Evolutionary conservation across 2,329 filamentous ascomycete species (phyloP), one percentile per base, ranked within the genome.

Genomic region (Sarocladiaceae sp.): DNA sequence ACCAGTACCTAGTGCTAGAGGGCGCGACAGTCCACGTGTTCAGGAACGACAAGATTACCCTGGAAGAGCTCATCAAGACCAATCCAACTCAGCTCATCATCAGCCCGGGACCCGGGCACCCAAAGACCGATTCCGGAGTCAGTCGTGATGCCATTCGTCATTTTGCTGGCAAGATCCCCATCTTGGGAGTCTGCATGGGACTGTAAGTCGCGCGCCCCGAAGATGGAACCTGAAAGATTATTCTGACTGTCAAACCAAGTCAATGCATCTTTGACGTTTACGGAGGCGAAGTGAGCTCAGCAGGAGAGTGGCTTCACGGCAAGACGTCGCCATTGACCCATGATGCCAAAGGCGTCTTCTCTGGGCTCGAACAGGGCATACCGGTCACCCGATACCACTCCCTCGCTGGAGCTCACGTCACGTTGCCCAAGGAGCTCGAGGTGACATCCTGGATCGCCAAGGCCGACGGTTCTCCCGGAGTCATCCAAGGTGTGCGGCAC

Each of bases 181-280:
- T 98, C 12, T 79, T 98, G 43, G 93, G 93, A n/a, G 93, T 98
- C 23, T 98, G 93, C 61, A 97, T 98, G 91, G 93, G 93, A 54
- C 84, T 96, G 82, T 86, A 65, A 73, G 82, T 13, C 9, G 18
- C 15, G 31, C 33, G 27, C 18, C 23, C 7, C 12, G 31, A 12
- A 4, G n/a, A n/a, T n/a, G n/a, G n/a, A n/a, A n/a, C n/a, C n/a
- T n/a, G n/a, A n/a, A n/a, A n/a, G n/a, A n/a, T n/a, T n/a, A 6
- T 10, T 2, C 26, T 44, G 6, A 50, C 45, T 47, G 44, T 46
- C 32, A 27, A 46, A 15, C 37, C 18, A 53, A 86, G 82, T 54
- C 93, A 98, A 72, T 98, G 93, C 66, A 97, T 98, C 52, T 91
- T 94, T 60, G 86, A 93, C 45, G 83, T 88, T 24, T 97, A 94